Conservation (phyloP, 2,329 filamentous ascomycete genomes). For the Scedosporium dehoogii region DNA sequence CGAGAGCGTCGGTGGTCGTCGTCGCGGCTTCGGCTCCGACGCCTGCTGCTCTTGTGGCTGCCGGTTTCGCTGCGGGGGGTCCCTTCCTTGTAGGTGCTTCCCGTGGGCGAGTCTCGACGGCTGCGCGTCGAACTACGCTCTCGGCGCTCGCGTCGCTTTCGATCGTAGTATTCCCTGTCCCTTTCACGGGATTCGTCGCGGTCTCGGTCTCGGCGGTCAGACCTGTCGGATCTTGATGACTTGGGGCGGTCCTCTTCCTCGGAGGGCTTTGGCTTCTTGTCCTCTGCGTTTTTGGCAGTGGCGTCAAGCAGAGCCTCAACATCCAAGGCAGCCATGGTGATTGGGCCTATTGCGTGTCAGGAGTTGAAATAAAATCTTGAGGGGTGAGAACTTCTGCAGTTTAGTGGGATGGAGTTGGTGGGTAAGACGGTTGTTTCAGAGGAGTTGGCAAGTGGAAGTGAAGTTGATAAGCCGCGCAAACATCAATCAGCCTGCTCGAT, state of each 20-base stretch:
- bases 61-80: conserved; percentile 67
- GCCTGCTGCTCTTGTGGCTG: conserved; percentile 74
- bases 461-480: too few species aligned
- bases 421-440: background rate
- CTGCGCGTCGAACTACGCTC: conserved; percentile 43
- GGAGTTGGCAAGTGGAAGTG: background rate
- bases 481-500: too few species aligned
- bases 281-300: conserved; percentile 54
- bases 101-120: conserved; percentile 37
- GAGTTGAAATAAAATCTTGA: conserved; percentile 5
- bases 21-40: conserved; percentile 69
- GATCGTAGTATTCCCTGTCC: conserved; percentile 44
- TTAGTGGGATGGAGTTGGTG: too few species aligned
- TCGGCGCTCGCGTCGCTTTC: conserved; percentile 38
- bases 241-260: conserved; percentile 51
- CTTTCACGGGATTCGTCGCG: conserved; percentile 45
- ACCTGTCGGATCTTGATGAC: conserved; percentile 33
- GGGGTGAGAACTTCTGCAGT: background rate
- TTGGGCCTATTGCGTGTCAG: conserved; percentile 16
- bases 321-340: conserved; percentile 47
- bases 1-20: conserved; percentile 65
- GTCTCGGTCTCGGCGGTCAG: conserved; percentile 34
- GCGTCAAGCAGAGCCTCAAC: conserved; percentile 88
- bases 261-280: conserved; percentile 34
- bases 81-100: conserved; percentile 44